Base-by-base conservation (phyloP, 371 early-diverging fungal species). In the Catenaria anguillulae region DNA sequence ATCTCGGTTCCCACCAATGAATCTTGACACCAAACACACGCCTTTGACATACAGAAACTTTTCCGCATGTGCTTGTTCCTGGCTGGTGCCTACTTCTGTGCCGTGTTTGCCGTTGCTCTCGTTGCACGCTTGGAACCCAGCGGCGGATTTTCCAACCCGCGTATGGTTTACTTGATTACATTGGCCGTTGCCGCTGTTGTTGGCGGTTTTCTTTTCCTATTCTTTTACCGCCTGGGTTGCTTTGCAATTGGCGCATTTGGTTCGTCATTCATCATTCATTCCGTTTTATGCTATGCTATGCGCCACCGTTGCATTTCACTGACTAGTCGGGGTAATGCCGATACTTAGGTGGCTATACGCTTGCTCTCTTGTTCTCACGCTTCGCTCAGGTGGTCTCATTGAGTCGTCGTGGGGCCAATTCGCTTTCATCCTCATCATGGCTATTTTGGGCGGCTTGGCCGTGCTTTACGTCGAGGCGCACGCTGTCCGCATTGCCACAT, bases 331-430 rank as follows among this genome's bases (percentile, higher is more conserved):
- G 0, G 78, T 80, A 0, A 66, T 81, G 24, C 67, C 71, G 13
- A 60, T 73, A 15, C 35, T 68, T 36, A 64, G 61, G 70, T 8
- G 63, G 68, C 43, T 75, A 78, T 26, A 59, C 81, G 4, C 65
- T 78, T 56, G 82, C 78, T 2, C 60, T 80, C 31, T 82, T 77
- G 75, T 87, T 17, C 74, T 88, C 46, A 76, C 80, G 6, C 81
- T 77, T 75, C 74, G 72, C 46, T 61, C 71, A 19, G 75, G 73
- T 60, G 77, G 84, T 0, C 40, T 82, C 21, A 79, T 88, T 56
- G 66, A 74, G 4, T 69, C 75, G 0, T 63, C 68, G 33, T 68
- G 70, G 26, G 89, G 84, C 35, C 77, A 85, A 24, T 77, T 80
- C 31, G 74, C 85, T 29, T 78, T 90, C 29, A 68, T 92, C 33